Conservation (phyloP, 345 rosid genomes). For the Citropsis articulata region DNA sequence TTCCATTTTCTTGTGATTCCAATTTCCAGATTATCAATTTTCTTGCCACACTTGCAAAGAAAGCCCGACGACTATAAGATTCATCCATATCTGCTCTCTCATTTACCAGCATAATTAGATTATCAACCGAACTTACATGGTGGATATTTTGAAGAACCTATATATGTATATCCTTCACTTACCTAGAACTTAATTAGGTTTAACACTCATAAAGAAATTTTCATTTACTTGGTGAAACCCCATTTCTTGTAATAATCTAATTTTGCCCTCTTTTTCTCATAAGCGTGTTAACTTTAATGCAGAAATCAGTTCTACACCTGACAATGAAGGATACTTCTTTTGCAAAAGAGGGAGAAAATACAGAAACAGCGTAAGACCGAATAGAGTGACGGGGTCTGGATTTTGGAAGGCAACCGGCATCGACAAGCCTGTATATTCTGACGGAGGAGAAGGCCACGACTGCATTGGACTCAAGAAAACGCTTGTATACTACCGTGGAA, state of each 20-base stretch:
- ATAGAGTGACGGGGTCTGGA: conserved; percentile 90
- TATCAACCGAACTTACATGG: background rate
- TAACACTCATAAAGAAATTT: no score
- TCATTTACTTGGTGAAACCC: no score
- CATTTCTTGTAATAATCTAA: no score
- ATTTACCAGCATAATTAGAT: background rate
- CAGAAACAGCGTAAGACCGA: conserved; percentile 87
- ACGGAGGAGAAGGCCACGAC: conserved; percentile 32
- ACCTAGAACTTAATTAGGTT: no score
- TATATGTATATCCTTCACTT: no score
- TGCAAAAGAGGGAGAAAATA: conserved; percentile 92
- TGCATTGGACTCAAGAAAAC: conserved; percentile 88
- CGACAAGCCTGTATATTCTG: conserved; percentile 65
- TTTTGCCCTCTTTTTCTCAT: no score
- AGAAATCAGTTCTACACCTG: conserved; percentile 43
- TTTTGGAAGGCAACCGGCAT: conserved; percentile 99
- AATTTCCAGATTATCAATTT: background rate
- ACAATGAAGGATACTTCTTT: conserved; percentile 76
- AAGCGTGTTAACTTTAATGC: background rate
- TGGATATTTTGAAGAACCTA: no score
- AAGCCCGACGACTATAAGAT: background rate
- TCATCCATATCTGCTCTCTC: background rate
- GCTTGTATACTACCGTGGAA: conserved; percentile 81
- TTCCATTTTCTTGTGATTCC: background rate
- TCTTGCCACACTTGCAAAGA: background rate